Percentiles rank a stretch among this genome's conserved stretches.
These are phyloP conservation scores for Phoenix dactylifera DNA, from an alignment of 176 grass and related monocot species.

Conservation along the genomic window DNA sequence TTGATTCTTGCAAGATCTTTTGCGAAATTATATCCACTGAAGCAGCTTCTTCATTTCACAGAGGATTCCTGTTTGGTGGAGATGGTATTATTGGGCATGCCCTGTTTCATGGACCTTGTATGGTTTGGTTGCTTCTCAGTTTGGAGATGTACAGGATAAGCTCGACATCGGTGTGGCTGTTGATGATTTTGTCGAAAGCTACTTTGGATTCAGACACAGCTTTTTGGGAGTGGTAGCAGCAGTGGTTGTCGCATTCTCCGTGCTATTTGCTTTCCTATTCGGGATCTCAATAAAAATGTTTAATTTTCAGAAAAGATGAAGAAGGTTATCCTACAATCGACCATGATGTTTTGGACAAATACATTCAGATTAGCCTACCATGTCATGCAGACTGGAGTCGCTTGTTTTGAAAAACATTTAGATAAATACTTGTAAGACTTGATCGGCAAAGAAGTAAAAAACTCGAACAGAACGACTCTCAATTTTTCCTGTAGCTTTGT, in stretches of 20 bases:
- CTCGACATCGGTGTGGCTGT: constrained; percentile 29
- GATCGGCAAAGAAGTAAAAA: too few relatives aligned
- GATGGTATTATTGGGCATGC: constrained; percentile 69
- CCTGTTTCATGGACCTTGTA: constrained; percentile 73
- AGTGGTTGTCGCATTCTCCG: constrained; percentile 32
- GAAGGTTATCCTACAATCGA: neutral
- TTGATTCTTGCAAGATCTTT: neutral
- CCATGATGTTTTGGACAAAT: too few relatives aligned
- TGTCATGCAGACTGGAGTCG: too few relatives aligned
- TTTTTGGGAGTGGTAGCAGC: constrained; percentile 49
- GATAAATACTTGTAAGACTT: too few relatives aligned
- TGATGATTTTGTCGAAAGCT: constrained; percentile 32
- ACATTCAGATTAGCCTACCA: too few relatives aligned
- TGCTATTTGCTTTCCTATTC: constrained; percentile 57
- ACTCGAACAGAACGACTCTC: too few relatives aligned
- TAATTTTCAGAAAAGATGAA: constrained; percentile 84
- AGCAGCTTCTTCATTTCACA: constrained; percentile 7
- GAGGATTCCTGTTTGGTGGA: constrained; percentile 81
- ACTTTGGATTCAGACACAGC: constrained; percentile 66
- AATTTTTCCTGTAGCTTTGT: too few relatives aligned
- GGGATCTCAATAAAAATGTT: constrained; percentile 65
- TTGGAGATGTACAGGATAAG: constrained; percentile 33
- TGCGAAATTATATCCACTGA: too few relatives aligned
- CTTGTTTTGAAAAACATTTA: too few relatives aligned
- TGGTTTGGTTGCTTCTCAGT: constrained; percentile 60